phyloP scores from a whole-genome alignment of 1,139 yeast genomes.

The Suhomyces coccinellae region DNA sequence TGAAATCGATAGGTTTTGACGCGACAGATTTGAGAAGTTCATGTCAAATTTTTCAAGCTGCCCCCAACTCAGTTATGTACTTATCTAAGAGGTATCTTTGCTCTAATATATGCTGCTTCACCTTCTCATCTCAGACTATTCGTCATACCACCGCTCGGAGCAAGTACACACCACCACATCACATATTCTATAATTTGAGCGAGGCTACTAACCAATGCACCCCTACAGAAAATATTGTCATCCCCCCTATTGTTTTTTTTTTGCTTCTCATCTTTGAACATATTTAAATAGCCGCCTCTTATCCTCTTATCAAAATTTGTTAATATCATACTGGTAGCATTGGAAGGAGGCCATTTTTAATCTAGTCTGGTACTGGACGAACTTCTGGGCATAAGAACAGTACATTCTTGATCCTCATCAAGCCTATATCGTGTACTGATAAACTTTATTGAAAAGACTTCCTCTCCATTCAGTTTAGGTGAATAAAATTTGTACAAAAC shows the following conservation, averaged over 20 bases:
- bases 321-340: neutral
- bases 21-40: neutral
- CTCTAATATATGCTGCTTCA: neutral
- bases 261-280: constrained; percentile 3
- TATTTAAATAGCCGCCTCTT: constrained; percentile 9
- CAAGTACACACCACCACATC: constrained; percentile 3
- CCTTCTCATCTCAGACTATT: neutral
- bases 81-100: no score
- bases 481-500: neutral
- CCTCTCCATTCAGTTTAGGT: no score
- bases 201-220: constrained; percentile 5
- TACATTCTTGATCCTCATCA: neutral
- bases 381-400: constrained; percentile 1
- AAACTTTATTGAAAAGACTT: no score
- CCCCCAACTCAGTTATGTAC: neutral
- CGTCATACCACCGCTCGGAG: constrained; percentile 2
- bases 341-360: neutral
- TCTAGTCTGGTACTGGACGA: constrained; percentile 5
- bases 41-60: neutral
- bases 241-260: constrained; percentile 9
- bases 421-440: no score
- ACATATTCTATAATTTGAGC: neutral
- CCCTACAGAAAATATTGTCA: constrained; percentile 7
- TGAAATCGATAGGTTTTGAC: neutral
- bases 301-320: neutral